These are phyloP conservation scores for Solanum megistacrolobum DNA, from an alignment of 257 asterid species.

Conservation along the genomic window DNA sequence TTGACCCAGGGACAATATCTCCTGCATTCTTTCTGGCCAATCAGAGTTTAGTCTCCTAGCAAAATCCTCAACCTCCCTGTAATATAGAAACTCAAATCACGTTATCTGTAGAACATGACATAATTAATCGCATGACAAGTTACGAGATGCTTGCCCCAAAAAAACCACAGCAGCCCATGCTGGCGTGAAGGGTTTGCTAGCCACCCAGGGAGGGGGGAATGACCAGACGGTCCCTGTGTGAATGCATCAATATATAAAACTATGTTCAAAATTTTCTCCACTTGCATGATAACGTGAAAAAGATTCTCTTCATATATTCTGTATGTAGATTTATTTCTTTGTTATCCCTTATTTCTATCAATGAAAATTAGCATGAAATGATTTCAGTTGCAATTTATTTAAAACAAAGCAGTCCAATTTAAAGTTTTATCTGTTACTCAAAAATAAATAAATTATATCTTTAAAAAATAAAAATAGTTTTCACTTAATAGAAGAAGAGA, in stretches of 20 bases:
- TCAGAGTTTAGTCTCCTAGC: slow-evolving; percentile 90
- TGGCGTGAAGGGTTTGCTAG: neutral
- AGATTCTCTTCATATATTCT: neutral
- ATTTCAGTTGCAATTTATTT: neutral
- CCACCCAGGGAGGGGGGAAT: neutral
- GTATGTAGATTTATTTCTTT: neutral
- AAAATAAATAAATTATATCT: neutral
- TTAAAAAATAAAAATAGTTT: neutral
- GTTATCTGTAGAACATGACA: neutral
- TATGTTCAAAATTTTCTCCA: neutral
- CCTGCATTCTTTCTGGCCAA: slow-evolving; percentile 93
- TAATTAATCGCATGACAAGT: neutral
- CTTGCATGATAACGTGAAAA: neutral
- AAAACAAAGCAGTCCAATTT: neutral
- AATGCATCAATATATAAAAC: neutral
- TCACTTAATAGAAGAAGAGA: neutral
- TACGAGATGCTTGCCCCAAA: neutral
- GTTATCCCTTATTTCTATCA: neutral
- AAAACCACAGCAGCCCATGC: neutral
- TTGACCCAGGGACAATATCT: slow-evolving; percentile 67
- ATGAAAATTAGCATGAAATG: neutral
- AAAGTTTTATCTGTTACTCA: neutral
- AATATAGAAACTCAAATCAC: slow-evolving; percentile 1
- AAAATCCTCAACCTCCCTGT: slow-evolving; percentile 96
- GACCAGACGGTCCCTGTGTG: neutral